Evolutionary conservation across 495 filamentous ascomycete species (phyloP), one percentile per base, ranked within the genome.

Genomic region (Margaritispora aquatica): DNA sequence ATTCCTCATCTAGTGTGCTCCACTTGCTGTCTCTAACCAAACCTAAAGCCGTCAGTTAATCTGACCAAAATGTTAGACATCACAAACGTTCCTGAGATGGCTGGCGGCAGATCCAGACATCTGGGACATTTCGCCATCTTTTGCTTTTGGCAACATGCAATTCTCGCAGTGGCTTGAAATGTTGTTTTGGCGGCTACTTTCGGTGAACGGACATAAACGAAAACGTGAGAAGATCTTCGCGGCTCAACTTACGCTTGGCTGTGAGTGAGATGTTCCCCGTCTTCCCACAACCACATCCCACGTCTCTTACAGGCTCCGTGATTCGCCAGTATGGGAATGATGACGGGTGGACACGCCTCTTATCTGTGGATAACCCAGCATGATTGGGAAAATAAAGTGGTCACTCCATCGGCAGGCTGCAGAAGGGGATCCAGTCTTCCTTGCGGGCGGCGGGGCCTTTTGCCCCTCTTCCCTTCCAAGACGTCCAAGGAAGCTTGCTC

Each of bases 341-440:
- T 27, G 52, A 47, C 44, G 56, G 36, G 56, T 56, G 57, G 56
- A 49, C 52, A 26, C 61, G 27, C 41, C 24, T 51, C 50, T 63
- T 63, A 63, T 63, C 61, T 59, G 51, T 63, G 61, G 61, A 61
- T 63, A 47, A 11, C 9, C 21, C 5, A 7, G 29, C 15, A n/a
- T 34, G 38, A 8, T 17, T 44, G 38, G 38, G 38, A 8, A 8
- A n/a, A n/a, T 44, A 55, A 51, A 11, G 13, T 56, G 56, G 47
- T 44, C n/a, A n/a, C n/a, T 46, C 56, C 41, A 56, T 51, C 51
- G 20, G 29, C 26, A 46, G 19, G 13, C 31, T 31, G 46, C 24
- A 54, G 11, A n/a, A n/a, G n/a, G n/a, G 0, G 19, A 13, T 31
- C 26, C 22, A 44, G 38, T 44, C 17, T 44, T n/a, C 38, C 38